Conservation (phyloP, 2,329 filamentous ascomycete species). For the Trichoderma breve region DNA sequence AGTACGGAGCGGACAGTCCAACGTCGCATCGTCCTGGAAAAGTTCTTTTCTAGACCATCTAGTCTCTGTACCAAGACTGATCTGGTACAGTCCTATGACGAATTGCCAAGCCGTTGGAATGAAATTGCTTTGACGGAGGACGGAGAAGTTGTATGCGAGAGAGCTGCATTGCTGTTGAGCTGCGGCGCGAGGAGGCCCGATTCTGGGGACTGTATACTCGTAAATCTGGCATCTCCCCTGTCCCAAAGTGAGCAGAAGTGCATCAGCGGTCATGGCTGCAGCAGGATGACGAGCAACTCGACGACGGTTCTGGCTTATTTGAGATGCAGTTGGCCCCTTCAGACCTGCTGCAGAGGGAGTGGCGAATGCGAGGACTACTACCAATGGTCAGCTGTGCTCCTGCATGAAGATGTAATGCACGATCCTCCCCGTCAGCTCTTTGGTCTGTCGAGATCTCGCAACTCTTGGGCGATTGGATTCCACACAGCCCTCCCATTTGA, state of each 20-base stretch:
- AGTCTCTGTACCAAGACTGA: not conserved
- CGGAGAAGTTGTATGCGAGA: not conserved
- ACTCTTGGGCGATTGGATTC: not conserved
- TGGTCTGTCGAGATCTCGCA: slow-evolving; percentile 1
- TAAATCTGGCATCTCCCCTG: slow-evolving; percentile 11
- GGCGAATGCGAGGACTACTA: not conserved
- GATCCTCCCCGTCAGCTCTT: slow-evolving; percentile 6
- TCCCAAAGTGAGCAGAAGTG: not conserved
- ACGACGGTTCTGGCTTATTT: not conserved
- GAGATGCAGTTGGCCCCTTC: not conserved
- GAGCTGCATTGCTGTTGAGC: not conserved
- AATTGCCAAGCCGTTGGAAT: not conserved
- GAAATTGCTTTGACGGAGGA: not conserved
- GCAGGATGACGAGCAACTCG: not conserved
- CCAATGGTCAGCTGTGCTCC: slow-evolving; percentile 13
- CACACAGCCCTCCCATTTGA: not conserved
- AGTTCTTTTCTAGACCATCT: not conserved
- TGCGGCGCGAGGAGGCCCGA: not conserved
- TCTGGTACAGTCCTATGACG: not conserved
- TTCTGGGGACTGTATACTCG: not conserved
- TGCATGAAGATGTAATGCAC: slow-evolving; percentile 10
- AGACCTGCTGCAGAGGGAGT: not conserved
- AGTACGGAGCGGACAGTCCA: not conserved
- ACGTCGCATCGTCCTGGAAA: not conserved
- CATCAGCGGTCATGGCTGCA: not conserved